Evolutionary conservation across 1,139 yeast species (phyloP), one percentile per base, ranked within the genome.

Genomic region (Nakaseomyces sp.): DNA sequence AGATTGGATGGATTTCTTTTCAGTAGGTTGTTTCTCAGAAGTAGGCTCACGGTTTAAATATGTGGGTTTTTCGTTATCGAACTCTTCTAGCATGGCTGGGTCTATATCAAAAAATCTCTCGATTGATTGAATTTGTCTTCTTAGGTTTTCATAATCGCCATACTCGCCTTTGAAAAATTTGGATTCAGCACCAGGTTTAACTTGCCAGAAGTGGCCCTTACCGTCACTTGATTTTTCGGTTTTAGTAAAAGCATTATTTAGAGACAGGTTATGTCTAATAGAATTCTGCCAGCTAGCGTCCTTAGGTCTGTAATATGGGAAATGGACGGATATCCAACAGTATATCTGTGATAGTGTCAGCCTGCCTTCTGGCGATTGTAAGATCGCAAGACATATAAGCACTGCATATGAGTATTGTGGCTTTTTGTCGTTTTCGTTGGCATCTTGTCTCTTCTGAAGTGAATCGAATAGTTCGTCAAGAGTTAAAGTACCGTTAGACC

Each of bases 401-500:
- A 91, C 82, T 7, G 98, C 98, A 61, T 91, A 91, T 4, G 96
- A 86, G 58, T 81, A 89, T 2, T 96, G 96, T 3, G 98, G 98
- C 64, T 93, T 91, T 8, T 57, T 49, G 17, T 52, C 49, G 5
- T 70, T 43, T 29, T 54, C 56, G 54, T 54, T 63, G 55, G 45
- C 57, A 49, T 30, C 48, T 46, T 43, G 44, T 37, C 58, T 48
- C 16, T 41, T 48, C 19, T 48, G 50, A 30, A 61, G 47, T 7
- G 61, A 55, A 26, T 48, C 51, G 22, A 51, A 31, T 18, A 55
- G 45, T 37, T 51, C 58, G 19, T 49, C 51, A 30, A 54, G 32
- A 3, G 56, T 54, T 40, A 54, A 40, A 19, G 49, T 51, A 17
- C 56, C 54, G 26, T 49, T 54, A 5, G 55, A 50, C 6, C 56